A percentile compares a stretch with the other conserved stretches of the same genome.
These are phyloP conservation scores for Yarrowia sp. DNA, from an alignment of 805 yeast species.

Conservation along the genomic window DNA sequence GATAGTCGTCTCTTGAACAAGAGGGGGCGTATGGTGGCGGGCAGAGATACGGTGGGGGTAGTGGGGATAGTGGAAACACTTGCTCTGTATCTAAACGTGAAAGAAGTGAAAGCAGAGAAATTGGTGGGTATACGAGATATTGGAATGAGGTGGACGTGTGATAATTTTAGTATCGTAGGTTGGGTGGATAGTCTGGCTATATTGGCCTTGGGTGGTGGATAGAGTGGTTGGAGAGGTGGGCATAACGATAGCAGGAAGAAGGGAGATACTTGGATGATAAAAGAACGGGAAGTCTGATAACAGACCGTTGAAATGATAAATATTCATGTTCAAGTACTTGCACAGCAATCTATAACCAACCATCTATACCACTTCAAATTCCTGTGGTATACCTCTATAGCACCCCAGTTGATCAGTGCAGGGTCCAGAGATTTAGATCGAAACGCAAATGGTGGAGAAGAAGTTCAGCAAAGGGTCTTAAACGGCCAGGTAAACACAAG, in stretches of 20 bases:
- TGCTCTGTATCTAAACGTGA: slow-evolving; percentile 3
- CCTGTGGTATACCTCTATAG: too few species aligned
- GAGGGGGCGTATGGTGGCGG: neutral
- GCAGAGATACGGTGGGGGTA: neutral
- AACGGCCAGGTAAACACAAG: neutral
- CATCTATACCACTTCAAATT: too few species aligned
- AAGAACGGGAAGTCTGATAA: too few species aligned
- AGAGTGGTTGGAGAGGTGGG: neutral
- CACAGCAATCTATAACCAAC: too few species aligned
- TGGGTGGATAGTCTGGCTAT: slow-evolving; percentile 1
- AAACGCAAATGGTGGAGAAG: neutral
- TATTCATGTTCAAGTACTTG: too few species aligned
- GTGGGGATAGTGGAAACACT: neutral
- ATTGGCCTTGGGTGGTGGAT: neutral
- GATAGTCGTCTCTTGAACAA: neutral
- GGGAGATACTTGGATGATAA: too few species aligned
- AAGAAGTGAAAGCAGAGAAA: neutral
- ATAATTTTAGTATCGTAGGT: neutral
- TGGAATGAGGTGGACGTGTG: neutral
- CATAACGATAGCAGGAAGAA: neutral
- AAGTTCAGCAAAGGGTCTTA: neutral
- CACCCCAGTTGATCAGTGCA: neutral
- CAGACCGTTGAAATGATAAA: too few species aligned
- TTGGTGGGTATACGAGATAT: slow-evolving; percentile 4
- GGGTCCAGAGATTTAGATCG: neutral